Evolutionary conservation across 192 early-diverging fungal species (phyloP).

Genomic region (Backusella tuberculispora): DNA sequence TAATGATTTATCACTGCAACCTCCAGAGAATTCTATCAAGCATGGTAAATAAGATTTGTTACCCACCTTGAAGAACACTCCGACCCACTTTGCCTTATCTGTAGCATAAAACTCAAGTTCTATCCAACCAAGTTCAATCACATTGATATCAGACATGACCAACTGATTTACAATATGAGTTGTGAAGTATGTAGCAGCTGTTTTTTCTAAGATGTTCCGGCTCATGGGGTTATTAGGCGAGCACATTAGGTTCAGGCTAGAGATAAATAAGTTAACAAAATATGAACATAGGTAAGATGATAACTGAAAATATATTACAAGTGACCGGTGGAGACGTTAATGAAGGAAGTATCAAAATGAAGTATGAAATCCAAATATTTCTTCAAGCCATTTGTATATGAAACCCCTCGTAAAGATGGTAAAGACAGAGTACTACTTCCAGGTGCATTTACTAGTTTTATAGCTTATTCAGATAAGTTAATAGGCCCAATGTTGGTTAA

Average conservation of each 20-base stretch:
- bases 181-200: background rate
- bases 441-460: background rate
- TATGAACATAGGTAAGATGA: constrained; percentile 53
- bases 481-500: background rate
- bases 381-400: background rate
- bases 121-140: background rate
- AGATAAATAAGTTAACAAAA: constrained; percentile 10
- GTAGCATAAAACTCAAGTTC: background rate
- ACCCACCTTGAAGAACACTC: constrained; percentile 12
- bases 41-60: background rate
- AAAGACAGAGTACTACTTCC: background rate
- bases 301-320: constrained; percentile 55
- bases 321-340: constrained; percentile 38
- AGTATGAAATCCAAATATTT: background rate
- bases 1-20: background rate
- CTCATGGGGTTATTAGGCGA: background rate
- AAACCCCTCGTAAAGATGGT: background rate
- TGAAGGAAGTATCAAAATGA: constrained; percentile 5
- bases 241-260: background rate
- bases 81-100: background rate
- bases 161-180: background rate
- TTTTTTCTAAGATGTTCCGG: background rate
- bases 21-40: constrained; percentile 3
- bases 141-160: background rate
- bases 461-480: background rate